These are phyloP conservation scores for Penicillium sp. DNA, from an alignment of 2,329 filamentous ascomycete species.

Conservation along the genomic window DNA sequence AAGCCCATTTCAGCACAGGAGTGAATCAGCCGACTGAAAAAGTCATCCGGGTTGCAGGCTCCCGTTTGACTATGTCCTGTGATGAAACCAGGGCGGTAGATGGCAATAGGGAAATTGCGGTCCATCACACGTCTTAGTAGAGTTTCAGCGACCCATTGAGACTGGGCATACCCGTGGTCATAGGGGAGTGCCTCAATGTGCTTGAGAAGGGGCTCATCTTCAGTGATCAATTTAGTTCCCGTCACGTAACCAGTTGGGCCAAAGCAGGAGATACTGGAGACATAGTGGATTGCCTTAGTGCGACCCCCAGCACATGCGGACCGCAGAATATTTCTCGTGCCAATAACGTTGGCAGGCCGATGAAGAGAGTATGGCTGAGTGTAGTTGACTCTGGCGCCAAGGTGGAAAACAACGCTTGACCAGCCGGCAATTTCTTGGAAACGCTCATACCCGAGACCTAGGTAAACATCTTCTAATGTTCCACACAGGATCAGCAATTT, in stretches of 20 bases:
- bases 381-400: constrained; percentile 75
- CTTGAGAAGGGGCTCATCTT: neutral
- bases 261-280: constrained; percentile 19
- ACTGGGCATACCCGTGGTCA: constrained; percentile 80
- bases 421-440: constrained; percentile 46
- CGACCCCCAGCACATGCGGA: constrained; percentile 57
- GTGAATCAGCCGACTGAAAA: constrained; percentile 76
- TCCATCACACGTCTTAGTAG: constrained; percentile 71
- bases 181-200: constrained; percentile 41
- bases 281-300: constrained; percentile 24
- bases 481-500: neutral
- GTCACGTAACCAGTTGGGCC: neutral
- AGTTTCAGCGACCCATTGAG: constrained; percentile 72
- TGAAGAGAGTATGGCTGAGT: constrained; percentile 70
- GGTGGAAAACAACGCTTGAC: constrained; percentile 72
- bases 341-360: constrained; percentile 69
- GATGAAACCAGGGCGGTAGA: constrained; percentile 80
- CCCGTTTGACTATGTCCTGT: constrained; percentile 69
- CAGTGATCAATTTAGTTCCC: neutral
- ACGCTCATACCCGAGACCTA: constrained; percentile 43
- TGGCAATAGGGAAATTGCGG: constrained; percentile 68
- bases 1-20: constrained; percentile 71
- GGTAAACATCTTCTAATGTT: constrained; percentile 60
- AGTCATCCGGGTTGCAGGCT: constrained; percentile 71
- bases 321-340: constrained; percentile 68